Evolutionary conservation across 257 asterid genomes (phyloP), one percentile per base, ranked within the genome.

Genomic region (Penstemon newberryi): DNA sequence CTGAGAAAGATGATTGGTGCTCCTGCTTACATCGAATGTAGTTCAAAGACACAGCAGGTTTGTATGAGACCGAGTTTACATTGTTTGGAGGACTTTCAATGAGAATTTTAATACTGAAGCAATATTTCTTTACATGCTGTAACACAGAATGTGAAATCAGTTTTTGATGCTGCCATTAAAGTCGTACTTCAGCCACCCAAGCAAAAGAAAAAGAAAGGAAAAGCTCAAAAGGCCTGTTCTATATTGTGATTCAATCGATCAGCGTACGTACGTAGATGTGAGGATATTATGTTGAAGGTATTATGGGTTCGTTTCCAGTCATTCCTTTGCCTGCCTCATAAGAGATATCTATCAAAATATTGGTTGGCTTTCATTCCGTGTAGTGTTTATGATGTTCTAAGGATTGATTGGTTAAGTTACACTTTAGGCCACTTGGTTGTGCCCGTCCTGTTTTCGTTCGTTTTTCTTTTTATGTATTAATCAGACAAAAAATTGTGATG

Each of bases 11-110:
- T 73, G 66, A 87, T 89, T 49, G 91, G 95, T 41, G 96, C 96
- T 10, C 55, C 84, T 33, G 85, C 91, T 70, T 89, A 85, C 72
- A 81, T 89, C 19, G 96, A 89, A 73, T 89, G 96, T 39, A 87
- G 96, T 74, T 87, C 96, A 3, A 89, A 87, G 79, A 79, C 95
- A 5, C 95, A 87, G 69, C 95, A 87, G 95, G 96, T 84, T 49
- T 51, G 42, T 2, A 18, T 5, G 4, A 37, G 7, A 53, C 8
- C 58, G 12, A 44, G 11, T 55, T 39, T 64, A 25, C 53, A 8
- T 53, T 25, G 33, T 25, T 25, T 25, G 33, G 33, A 25, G 33
- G 33, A 25, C 33, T 25, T 25, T 25, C 33, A 25, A 1, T 25
- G 33, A 25, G 33, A 25, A 2, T 2, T 25, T 25, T 25, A 25